A percentile compares a stretch with the other conserved stretches of the same genome.
phyloP scores from a whole-genome alignment of 495 filamentous ascomycete species.

The Talaromyces liani region DNA sequence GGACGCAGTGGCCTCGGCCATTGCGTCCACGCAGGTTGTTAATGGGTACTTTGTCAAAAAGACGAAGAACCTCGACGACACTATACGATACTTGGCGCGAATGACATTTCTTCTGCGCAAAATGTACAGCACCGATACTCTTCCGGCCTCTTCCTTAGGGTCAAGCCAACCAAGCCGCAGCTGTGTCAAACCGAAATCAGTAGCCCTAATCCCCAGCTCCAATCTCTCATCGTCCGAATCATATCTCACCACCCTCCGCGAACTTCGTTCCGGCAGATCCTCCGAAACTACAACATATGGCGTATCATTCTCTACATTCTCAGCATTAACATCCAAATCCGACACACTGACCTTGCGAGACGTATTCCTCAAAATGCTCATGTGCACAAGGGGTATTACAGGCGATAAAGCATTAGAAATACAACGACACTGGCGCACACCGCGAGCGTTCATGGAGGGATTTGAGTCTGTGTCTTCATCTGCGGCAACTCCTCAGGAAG shows the following conservation, averaged over 20 bases:
- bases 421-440: conserved; percentile 67
- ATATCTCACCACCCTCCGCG: conserved; percentile 57
- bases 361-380: conserved; percentile 78
- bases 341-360: conserved; percentile 67
- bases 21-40: conserved; percentile 74
- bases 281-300: conserved; percentile 40
- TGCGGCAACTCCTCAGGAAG: conserved; percentile 20
- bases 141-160: not conserved
- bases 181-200: conserved; percentile 19
- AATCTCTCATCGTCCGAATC: conserved; percentile 58
- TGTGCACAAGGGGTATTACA: conserved; percentile 71
- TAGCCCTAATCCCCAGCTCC: conserved; percentile 53
- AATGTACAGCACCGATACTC: conserved; percentile 43
- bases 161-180: conserved; percentile 17
- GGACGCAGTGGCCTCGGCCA: conserved; percentile 64
- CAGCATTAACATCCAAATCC: conserved; percentile 65
- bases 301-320: conserved; percentile 67
- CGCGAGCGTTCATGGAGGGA: conserved; percentile 59
- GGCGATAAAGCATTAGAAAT: conserved; percentile 80
- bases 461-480: conserved; percentile 42
- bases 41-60: conserved; percentile 77
- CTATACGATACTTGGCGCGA: conserved; percentile 67
- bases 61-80: conserved; percentile 70
- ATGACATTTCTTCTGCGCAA: conserved; percentile 65
- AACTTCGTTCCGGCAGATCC: conserved; percentile 43